Percentiles rank a stretch among this genome's conserved stretches.
These are phyloP conservation scores for Lentinula aciculospora DNA, from an alignment of 768 basidiomycete species.

Conservation along the genomic window DNA sequence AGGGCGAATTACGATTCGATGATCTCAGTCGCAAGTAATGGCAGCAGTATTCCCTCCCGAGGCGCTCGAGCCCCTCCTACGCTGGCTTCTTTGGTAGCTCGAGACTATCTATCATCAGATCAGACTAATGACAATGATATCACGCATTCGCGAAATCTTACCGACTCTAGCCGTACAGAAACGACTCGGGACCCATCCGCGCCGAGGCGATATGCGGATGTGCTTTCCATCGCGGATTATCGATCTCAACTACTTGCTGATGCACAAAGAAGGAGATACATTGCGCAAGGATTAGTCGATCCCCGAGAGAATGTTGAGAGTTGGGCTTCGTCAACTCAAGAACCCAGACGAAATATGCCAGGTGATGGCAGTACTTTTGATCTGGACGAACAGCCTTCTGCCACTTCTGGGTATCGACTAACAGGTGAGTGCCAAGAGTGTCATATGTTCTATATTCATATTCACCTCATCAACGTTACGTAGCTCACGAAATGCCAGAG, in stretches of 20 bases:
- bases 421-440: background rate
- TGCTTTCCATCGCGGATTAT: background rate
- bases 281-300: background rate
- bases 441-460: background rate
- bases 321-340: background rate
- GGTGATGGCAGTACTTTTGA: background rate
- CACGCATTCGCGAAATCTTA: background rate
- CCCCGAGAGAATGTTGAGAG: background rate
- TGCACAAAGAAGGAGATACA: background rate
- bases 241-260: background rate
- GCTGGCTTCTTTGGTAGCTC: background rate
- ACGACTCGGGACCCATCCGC: background rate
- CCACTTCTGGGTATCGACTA: background rate
- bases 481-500: background rate
- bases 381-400: background rate
- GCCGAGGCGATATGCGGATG: slow-evolving; percentile 1
- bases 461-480: background rate
- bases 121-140: background rate
- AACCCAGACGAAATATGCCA: background rate
- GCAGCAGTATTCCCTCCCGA: no score
- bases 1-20: background rate
- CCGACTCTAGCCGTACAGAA: background rate
- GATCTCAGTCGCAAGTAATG: no score
- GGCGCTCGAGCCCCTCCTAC: background rate
- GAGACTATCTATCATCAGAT: background rate